Percentiles rank a stretch among this genome's conserved stretches.
phyloP scores from a whole-genome alignment of 2,329 filamentous ascomycete species.

The Sphaerulina vaccinii region DNA sequence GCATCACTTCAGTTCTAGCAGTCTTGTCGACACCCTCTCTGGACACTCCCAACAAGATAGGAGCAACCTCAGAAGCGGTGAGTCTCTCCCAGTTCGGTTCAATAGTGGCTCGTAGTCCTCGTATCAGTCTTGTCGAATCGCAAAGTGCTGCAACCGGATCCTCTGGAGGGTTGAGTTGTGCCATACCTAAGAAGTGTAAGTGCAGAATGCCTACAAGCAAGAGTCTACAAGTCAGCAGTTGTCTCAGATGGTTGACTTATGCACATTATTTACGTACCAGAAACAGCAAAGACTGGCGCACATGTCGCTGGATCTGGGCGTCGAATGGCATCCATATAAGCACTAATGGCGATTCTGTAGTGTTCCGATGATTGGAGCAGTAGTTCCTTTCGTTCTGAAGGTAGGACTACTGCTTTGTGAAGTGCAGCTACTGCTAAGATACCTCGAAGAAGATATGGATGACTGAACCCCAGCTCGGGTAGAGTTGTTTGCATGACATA shows the following conservation, averaged over 20 bases:
- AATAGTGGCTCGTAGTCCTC: conserved; percentile 15
- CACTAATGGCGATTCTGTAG: conserved; percentile 15
- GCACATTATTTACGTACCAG: no score
- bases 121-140: conserved; percentile 20
- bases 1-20: conserved; percentile 8
- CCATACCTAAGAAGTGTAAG: conserved; percentile 18
- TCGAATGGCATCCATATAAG: conserved; percentile 11
- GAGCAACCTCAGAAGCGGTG: conserved; percentile 17
- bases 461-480: conserved; percentile 23
- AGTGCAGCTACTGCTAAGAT: conserved; percentile 26
- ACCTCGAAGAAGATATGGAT: conserved; percentile 26
- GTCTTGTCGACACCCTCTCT: conserved; percentile 2
- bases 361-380: conserved; percentile 18
- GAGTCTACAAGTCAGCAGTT: no score
- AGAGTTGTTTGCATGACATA: conserved; percentile 20
- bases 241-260: no score
- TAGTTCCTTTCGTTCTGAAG: conserved; percentile 16
- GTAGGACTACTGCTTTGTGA: conserved; percentile 20
- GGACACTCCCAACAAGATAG: conserved; percentile 1
- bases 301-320: conserved; percentile 15
- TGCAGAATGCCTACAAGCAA: conserved; percentile 17
- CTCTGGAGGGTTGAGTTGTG: conserved; percentile 14
- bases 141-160: conserved; percentile 18
- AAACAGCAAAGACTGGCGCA: conserved; percentile 16
- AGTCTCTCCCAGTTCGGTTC: conserved; percentile 17